Evolutionary conservation across 106 monocot species (phyloP).

Genomic region (Iris macrosiphon): DNA sequence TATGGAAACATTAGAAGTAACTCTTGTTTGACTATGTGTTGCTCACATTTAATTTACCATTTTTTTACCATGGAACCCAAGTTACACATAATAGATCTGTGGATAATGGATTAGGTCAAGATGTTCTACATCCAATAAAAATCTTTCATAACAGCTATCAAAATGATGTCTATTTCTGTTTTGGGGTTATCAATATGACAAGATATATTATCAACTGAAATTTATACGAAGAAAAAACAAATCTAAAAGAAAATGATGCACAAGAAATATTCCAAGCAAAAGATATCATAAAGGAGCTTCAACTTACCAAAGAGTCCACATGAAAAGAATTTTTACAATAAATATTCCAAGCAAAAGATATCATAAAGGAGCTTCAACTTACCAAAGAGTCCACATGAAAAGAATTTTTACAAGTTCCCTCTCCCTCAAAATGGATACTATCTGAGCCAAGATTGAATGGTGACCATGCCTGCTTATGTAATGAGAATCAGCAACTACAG

Average conservation of each 20-base stretch:
- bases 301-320: slow-evolving; percentile 56
- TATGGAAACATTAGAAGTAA: no score
- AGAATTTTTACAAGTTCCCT: slow-evolving; percentile 8
- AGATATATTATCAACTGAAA: no score
- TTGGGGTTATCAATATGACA: no score
- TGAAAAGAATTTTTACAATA: slow-evolving; percentile 13
- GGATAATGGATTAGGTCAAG: no score
- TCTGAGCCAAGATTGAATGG: slow-evolving; percentile 47
- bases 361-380: slow-evolving; percentile 13
- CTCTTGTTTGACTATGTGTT: no score
- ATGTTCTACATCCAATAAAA: no score
- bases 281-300: background rate
- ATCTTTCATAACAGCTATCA: no score
- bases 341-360: slow-evolving; percentile 1
- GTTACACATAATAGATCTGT: no score
- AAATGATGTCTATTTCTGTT: no score
- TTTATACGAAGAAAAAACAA: no score
- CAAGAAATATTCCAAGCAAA: slow-evolving; percentile 3
- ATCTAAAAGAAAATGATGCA: background rate
- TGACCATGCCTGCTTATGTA: slow-evolving; percentile 61
- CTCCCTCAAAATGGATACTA: slow-evolving; percentile 9
- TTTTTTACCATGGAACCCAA: no score
- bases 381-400: slow-evolving; percentile 42
- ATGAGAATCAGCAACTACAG: background rate
- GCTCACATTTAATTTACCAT: no score